Evolutionary conservation across 2,329 filamentous ascomycete genomes (phyloP), one percentile per base, ranked within the genome.

Genomic region (Venturia oleaginea): DNA sequence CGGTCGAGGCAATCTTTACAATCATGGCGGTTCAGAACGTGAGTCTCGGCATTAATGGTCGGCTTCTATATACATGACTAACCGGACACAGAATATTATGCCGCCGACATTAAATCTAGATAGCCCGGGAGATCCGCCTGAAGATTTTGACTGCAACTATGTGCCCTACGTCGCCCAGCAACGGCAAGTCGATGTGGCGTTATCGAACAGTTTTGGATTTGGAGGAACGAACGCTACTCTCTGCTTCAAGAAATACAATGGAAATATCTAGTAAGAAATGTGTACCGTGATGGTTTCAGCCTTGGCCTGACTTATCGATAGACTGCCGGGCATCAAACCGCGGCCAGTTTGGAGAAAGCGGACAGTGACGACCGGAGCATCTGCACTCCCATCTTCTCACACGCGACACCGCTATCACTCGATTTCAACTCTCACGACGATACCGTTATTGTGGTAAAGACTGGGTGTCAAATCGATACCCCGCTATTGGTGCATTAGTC

Each of bases 181-280:
- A 62, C 86, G 85, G 68, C 73, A 80, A 2, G 84, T 97, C 13
- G 78, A 85, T 65, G 87, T 93, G 27, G 90, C 90, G 5, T 71
- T 99, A 65, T 94, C 91, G 3, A 99, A 99, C 72, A 97, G 93
- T 73, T 99, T 99, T 77, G 94, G 94, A 0, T 99, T 99, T 78
- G 94, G 94, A 13, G 94, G 94, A 19, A 97, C 93, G 1, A 99
- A 99, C 77, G 92, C 93, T 51, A 92, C 86, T 63, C 78, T 99
- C 43, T 92, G 92, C 62, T 93, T 97, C 70, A 82, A 82, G 22
- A 57, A 57, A 34, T 57, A 34, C 8, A 34, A 32, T 34, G 15
- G 51, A 32, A 57, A 15, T 15, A 34, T 1, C 10, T 57, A 22
- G 7, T 3, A 55, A 55, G 3, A 27, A 24, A 7, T 55, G 51